Evolutionary conservation across 306 rosid genomes (phyloP).

Genomic region (Prunus fruticosa): DNA sequence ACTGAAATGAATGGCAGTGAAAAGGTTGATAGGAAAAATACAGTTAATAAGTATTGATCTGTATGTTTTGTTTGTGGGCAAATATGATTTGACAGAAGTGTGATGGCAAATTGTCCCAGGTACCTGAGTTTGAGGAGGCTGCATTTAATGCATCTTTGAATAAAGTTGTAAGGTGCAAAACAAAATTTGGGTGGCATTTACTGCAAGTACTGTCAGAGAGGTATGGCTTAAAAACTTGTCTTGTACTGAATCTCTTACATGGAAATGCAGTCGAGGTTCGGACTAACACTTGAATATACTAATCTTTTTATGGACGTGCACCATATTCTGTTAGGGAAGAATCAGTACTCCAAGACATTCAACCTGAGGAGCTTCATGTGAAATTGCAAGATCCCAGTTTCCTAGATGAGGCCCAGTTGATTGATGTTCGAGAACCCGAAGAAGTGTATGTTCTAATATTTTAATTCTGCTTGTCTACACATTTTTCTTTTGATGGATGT

Average conservation of each 20-base stretch:
- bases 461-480: not conserved
- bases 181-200: slow-evolving; percentile 95
- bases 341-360: slow-evolving; percentile 66
- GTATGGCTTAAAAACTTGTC: slow-evolving; percentile 7
- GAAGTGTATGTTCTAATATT: not conserved
- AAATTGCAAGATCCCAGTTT: slow-evolving; percentile 75
- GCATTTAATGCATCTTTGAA: slow-evolving; percentile 86
- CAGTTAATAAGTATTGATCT: not conserved
- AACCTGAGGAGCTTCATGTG: slow-evolving; percentile 63
- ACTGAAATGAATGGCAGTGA: not conserved
- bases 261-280: slow-evolving; percentile 1
- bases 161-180: slow-evolving; percentile 84
- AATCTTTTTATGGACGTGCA: slow-evolving; percentile 14
- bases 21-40: not conserved
- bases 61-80: slow-evolving; percentile 2
- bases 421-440: slow-evolving; percentile 84
- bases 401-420: slow-evolving; percentile 69
- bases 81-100: slow-evolving; percentile 18
- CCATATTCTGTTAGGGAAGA: slow-evolving; percentile 58
- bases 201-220: slow-evolving; percentile 66
- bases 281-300: slow-evolving; percentile 15
- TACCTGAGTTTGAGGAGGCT: slow-evolving; percentile 96
- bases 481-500: not conserved
- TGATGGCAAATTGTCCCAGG: slow-evolving; percentile 49
- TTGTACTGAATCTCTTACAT: slow-evolving; percentile 14